phyloP scores from a whole-genome alignment of 345 rosid genomes.

The Bruguiera sexangula region DNA sequence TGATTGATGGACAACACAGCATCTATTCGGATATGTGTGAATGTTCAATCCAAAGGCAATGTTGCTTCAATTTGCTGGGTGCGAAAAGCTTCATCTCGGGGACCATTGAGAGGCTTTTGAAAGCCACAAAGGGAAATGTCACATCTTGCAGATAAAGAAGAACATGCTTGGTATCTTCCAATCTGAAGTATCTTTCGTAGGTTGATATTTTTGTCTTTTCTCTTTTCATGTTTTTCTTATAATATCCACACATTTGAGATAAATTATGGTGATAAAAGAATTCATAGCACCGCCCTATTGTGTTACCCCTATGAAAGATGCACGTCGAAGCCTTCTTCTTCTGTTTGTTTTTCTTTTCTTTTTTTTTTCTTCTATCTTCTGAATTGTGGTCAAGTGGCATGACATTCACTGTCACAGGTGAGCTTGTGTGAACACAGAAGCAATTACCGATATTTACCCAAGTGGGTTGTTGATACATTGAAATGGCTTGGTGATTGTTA shows the following conservation, averaged over 20 bases:
- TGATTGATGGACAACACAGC: background rate
- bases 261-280: background rate
- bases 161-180: constrained; percentile 31
- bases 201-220: background rate
- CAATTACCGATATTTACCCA: no score
- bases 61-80: background rate
- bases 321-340: background rate
- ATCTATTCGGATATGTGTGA: background rate
- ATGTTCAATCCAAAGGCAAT: background rate
- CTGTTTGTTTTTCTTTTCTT: background rate
- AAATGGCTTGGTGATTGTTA: no score
- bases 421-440: no score
- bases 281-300: no score
- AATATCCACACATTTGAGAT: background rate
- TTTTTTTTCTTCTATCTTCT: no score
- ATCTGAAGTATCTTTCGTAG: background rate
- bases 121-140: background rate
- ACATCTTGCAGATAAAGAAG: background rate
- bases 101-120: background rate
- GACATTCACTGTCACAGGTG: no score
- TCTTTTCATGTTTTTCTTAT: background rate
- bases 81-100: background rate
- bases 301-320: no score
- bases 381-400: no score
- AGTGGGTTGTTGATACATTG: no score